Base-by-base conservation (phyloP, 192 early-diverging fungal species). In the Backusella macrospora region DNA sequence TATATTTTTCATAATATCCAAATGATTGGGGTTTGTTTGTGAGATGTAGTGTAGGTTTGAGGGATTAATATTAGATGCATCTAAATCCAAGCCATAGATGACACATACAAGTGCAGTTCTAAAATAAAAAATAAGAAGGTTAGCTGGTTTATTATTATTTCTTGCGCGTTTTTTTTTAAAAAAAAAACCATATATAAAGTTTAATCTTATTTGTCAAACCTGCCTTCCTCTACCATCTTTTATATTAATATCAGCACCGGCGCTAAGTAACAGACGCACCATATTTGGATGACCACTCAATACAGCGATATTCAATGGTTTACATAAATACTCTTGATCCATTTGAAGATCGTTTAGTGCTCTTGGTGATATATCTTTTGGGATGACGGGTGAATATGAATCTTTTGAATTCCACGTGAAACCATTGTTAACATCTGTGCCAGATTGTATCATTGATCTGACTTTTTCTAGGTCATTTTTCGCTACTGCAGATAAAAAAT, bases 141-240 rank as follows among this genome's bases (percentile, higher is more conserved):
- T 59, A 12, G 9, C 2, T 23, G 14, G n/a, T 40, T 52, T 15
- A 52, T 29, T 68, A 40, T 55, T 59, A 68, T 42, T 65, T 21
- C 23, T 65, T 39, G 18, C 52, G 52, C 52, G 52, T 23, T 23
- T 12, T 34, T 34, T 2, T n/a, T n/a, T n/a, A n/a, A n/a, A n/a
- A n/a, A n/a, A n/a, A n/a, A n/a, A n/a, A n/a, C n/a, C n/a, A n/a
- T n/a, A n/a, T n/a, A n/a, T n/a, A n/a, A n/a, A n/a, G n/a, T n/a
- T 34, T 40, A 68, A 45, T 45, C 1, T 45, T 23, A 26, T 13
- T 15, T 45, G 45, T 8, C 12, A 29, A 18, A 37, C 45, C n/a
- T 83, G 89, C 89, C 89, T 86, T 78, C 89, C 89, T 44, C 86
- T 80, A 10, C 88, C 87, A 74, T 90, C 89, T 72, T 85, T 90